These are phyloP conservation scores for Xylariales sp. DNA, from an alignment of 2,329 filamentous ascomycete species.

Conservation along the genomic window DNA sequence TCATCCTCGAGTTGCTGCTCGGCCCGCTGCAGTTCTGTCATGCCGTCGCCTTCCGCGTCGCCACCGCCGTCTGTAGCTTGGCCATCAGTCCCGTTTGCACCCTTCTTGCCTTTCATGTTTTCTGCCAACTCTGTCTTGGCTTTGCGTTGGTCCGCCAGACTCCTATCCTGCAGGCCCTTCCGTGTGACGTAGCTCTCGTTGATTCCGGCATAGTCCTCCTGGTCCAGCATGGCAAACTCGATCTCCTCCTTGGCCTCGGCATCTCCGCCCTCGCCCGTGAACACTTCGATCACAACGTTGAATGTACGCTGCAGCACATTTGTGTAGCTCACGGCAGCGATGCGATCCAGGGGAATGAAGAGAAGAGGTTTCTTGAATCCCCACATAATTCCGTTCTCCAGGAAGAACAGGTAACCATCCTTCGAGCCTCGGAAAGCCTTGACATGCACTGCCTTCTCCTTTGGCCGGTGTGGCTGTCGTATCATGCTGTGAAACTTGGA, in stretches of 20 bases:
- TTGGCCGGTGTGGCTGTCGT: conserved; percentile 53
- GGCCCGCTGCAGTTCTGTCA: conserved; percentile 44
- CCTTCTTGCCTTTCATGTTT: conserved; percentile 45
- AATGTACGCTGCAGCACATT: conserved; percentile 65
- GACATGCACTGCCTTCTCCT: conserved; percentile 61
- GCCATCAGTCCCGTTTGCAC: conserved; percentile 1
- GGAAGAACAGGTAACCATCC: conserved; percentile 64
- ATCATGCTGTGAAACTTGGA: conserved; percentile 53
- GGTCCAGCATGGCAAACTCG: conserved; percentile 66
- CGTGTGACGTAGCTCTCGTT: conserved; percentile 57
- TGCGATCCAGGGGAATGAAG: conserved; percentile 57
- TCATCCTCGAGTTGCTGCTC: conserved; percentile 50
- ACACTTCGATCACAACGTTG: conserved; percentile 61
- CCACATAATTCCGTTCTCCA: conserved; percentile 64
- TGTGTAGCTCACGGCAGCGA: conserved; percentile 62
- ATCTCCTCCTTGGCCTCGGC: conserved; percentile 53
- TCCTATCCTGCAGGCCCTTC: conserved; percentile 60
- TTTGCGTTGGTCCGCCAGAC: conserved; percentile 64
- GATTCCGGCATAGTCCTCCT: conserved; percentile 62
- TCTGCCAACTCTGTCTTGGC: conserved; percentile 60
- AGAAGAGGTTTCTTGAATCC: conserved; percentile 66
- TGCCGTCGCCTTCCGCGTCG: conserved; percentile 30
- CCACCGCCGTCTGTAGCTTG: conserved; percentile 31
- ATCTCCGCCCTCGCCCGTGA: conserved; percentile 31
- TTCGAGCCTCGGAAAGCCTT: conserved; percentile 64